A percentile compares a stretch with the other conserved stretches of the same genome.
Conservation (phyloP, 2,329 filamentous ascomycete species). For the Fusarium beomiforme region DNA sequence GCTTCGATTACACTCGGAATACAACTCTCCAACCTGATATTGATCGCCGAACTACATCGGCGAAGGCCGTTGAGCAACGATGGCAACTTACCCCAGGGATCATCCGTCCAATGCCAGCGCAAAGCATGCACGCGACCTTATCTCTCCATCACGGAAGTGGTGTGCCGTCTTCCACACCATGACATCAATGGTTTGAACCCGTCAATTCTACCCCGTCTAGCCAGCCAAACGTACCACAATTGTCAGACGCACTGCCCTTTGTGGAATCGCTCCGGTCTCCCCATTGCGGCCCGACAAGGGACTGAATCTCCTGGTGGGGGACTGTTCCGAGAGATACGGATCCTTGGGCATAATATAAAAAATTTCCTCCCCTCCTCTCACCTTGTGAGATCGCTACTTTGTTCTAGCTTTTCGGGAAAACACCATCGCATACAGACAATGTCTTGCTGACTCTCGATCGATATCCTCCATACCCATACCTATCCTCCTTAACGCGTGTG, state of each 20-base stretch:
- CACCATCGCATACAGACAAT: conserved; percentile 14
- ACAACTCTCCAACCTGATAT: fast-evolving
- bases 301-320: conserved; percentile 13
- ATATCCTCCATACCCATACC: conserved; percentile 25
- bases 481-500: conserved; percentile 34
- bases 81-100: background rate
- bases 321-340: conserved; percentile 12
- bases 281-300: conserved; percentile 37
- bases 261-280: conserved; percentile 23
- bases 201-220: background rate
- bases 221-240: conserved; percentile 25
- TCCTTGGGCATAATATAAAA: conserved; percentile 22
- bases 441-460: conserved; percentile 34
- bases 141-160: conserved; percentile 18
- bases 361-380: background rate
- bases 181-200: conserved; percentile 30
- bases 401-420: background rate
- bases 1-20: background rate
- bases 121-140: conserved; percentile 27
- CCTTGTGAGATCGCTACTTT: background rate
- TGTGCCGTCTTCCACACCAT: conserved; percentile 29
- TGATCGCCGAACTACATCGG: background rate
- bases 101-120: conserved; percentile 1
- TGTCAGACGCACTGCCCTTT: conserved; percentile 19
- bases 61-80: background rate